phyloP scores from a whole-genome alignment of 1,284 basidiomycete genomes.

The Naganishia sp. region DNA sequence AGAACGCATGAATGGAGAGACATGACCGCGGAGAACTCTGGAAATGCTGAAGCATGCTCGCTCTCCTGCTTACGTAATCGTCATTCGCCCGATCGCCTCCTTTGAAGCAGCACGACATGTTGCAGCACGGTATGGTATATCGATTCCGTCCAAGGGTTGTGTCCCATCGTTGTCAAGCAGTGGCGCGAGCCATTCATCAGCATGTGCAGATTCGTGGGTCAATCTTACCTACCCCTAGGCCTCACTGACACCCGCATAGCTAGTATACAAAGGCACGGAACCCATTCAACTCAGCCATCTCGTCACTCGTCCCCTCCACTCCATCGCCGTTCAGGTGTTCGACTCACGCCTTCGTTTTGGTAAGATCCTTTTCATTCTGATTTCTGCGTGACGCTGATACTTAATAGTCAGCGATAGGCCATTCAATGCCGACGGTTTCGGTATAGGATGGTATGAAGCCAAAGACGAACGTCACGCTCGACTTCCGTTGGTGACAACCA shows the following conservation, averaged over 20 bases:
- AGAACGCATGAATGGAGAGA: neutral
- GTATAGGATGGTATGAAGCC: constrained; percentile 71
- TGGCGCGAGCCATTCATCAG: neutral
- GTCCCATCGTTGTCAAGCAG: neutral
- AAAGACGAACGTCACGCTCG: neutral
- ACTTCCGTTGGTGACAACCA: neutral
- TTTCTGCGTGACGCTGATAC: neutral
- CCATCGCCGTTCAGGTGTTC: constrained; percentile 93
- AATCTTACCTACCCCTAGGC: too few species aligned
- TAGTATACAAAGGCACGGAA: constrained; percentile 81
- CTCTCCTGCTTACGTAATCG: constrained; percentile 1
- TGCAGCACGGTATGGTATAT: too few species aligned
- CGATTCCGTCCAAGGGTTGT: too few species aligned
- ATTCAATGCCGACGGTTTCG: constrained; percentile 81
- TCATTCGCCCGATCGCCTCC: neutral
- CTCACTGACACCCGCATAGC: constrained; percentile 36
- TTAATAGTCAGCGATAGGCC: constrained; percentile 29
- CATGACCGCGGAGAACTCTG: too few species aligned
- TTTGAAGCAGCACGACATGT: neutral
- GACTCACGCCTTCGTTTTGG: constrained; percentile 78
- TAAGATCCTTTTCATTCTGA: constrained; percentile 28
- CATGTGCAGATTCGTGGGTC: constrained; percentile 80
- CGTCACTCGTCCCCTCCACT: constrained; percentile 86
- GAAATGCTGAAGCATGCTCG: neutral
- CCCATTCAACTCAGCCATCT: constrained; percentile 86